These are phyloP conservation scores for Mycena crocata DNA, from an alignment of 768 basidiomycete genomes.

Conservation along the genomic window DNA sequence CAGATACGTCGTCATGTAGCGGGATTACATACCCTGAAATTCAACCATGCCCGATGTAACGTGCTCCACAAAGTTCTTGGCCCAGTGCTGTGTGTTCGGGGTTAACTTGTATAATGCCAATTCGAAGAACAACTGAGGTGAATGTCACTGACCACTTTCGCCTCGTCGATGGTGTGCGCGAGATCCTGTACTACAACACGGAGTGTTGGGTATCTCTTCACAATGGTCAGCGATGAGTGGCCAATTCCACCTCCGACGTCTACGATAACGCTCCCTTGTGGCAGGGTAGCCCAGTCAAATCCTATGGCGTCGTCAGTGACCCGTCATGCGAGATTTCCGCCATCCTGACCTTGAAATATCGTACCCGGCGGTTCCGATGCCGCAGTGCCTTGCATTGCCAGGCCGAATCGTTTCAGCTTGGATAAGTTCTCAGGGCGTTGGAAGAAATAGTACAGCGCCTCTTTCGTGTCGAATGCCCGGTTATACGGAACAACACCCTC, in stretches of 20 bases:
- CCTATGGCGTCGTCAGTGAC: conserved; percentile 25
- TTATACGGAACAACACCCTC: conserved; percentile 10
- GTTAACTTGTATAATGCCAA: too few relatives aligned
- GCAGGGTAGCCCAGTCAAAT: conserved; percentile 41
- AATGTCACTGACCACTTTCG: too few relatives aligned
- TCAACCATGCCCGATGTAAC: conserved; percentile 1
- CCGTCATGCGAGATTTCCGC: neutral
- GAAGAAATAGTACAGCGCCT: conserved; percentile 32
- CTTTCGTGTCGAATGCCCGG: conserved; percentile 31
- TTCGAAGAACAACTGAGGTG: too few relatives aligned
- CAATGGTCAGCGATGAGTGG: conserved; percentile 35
- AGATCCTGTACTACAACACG: conserved; percentile 44
- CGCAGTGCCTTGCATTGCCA: conserved; percentile 36
- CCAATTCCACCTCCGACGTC: conserved; percentile 50
- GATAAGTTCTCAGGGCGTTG: conserved; percentile 38
- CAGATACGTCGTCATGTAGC: neutral
- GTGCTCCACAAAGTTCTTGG: neutral
- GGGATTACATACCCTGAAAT: conserved; percentile 5
- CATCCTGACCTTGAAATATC: conserved; percentile 10
- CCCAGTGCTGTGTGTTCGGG: conserved; percentile 12
- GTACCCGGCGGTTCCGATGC: conserved; percentile 12
- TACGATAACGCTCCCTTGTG: conserved; percentile 38
- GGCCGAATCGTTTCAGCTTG: conserved; percentile 34
- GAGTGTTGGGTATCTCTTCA: conserved; percentile 34
- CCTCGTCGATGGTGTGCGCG: too few relatives aligned